These are phyloP conservation scores for Emergomyces africanus DNA, from an alignment of 2,329 filamentous ascomycete genomes.

Conservation along the genomic window DNA sequence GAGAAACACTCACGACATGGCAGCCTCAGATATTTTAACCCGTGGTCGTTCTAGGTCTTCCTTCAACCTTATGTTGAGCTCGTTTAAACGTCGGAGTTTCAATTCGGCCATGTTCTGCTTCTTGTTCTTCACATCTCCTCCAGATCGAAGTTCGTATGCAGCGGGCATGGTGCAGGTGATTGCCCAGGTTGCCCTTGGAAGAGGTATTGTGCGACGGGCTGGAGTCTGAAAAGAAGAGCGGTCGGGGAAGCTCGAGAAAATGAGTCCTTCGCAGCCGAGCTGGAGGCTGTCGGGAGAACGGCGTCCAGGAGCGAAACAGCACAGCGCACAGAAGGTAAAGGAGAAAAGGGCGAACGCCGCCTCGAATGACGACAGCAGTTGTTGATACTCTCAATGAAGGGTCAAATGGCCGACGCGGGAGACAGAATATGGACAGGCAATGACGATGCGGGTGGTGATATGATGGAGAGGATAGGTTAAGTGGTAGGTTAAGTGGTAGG, in stretches of 20 bases:
- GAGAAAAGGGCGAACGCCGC: neutral
- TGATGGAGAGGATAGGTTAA: conserved; percentile 11
- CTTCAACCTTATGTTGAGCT: conserved; percentile 89
- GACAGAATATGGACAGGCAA: conserved; percentile 6
- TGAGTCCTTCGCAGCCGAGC: neutral
- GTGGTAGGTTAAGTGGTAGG: conserved; percentile 9
- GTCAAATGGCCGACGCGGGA: neutral
- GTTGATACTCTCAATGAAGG: neutral
- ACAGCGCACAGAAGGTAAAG: neutral
- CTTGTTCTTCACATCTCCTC: conserved; percentile 65
- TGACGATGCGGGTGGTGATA: conserved; percentile 4
- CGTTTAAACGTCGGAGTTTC: conserved; percentile 88
- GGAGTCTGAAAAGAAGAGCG: conserved; percentile 5
- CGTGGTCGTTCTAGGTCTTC: conserved; percentile 92
- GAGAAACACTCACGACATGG: conserved; percentile 54
- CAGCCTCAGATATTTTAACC: conserved; percentile 89
- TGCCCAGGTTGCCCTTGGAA: neutral
- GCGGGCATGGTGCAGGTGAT: conserved; percentile 38
- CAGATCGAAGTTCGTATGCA: conserved; percentile 53
- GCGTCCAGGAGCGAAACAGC: neutral
- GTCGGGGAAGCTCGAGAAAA: neutral
- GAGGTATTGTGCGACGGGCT: neutral
- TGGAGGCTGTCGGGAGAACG: neutral
- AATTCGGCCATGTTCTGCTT: conserved; percentile 99
- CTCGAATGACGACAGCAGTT: neutral